phyloP scores from a whole-genome alignment of 306 rosid genomes.

The Lathyrus tuberosus region DNA sequence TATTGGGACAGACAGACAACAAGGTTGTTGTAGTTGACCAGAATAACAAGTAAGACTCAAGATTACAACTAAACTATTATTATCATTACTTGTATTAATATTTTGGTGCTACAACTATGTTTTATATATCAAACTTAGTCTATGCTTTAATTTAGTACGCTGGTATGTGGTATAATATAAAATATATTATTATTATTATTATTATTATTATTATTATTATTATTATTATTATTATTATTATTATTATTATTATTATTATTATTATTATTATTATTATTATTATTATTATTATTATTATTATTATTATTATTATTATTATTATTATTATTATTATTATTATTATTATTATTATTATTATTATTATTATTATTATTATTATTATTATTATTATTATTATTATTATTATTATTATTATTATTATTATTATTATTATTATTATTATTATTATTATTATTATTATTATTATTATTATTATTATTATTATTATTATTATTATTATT shows the following conservation, averaged over 20 bases:
- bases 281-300: background rate
- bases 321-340: background rate
- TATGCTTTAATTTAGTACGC: slow-evolving; percentile 18
- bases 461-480: background rate
- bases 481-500: background rate
- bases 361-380: background rate
- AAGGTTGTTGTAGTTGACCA: slow-evolving; percentile 24
- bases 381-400: background rate
- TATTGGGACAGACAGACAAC: slow-evolving; percentile 67
- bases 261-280: background rate
- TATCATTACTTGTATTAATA: slow-evolving; percentile 18
- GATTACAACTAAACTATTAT: background rate
- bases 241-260: background rate
- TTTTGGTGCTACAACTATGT: background rate
- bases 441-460: background rate
- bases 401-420: background rate
- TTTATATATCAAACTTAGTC: background rate
- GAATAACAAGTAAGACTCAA: slow-evolving; percentile 39
- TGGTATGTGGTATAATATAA: background rate
- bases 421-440: background rate
- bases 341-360: background rate
- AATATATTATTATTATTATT: background rate
- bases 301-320: background rate
- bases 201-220: background rate
- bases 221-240: background rate